Evolutionary conservation across 495 filamentous ascomycete species (phyloP).

Genomic region (Penicillium soppii): DNA sequence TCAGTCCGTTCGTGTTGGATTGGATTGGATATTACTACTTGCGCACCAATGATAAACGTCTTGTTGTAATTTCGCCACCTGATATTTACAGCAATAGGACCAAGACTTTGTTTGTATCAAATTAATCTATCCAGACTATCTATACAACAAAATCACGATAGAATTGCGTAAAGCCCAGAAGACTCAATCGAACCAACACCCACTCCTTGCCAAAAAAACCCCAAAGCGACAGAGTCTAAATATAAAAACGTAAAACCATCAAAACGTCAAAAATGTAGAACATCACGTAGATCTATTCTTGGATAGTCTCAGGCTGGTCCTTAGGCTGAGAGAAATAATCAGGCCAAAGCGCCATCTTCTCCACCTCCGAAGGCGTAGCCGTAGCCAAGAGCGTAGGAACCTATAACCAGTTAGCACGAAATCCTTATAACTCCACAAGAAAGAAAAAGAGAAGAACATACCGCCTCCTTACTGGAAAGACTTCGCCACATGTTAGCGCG

Average conservation of each 20-base stretch:
- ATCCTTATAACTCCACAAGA: neutral
- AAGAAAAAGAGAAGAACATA: constrained; percentile 17
- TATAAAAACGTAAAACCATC: neutral
- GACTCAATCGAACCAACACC: constrained; percentile 1
- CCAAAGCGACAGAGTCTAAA: neutral
- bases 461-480: constrained; percentile 57
- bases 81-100: no score
- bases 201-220: neutral
- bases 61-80: no score
- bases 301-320: constrained; percentile 28
- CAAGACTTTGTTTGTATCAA: neutral
- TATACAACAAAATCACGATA: neutral
- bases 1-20: no score
- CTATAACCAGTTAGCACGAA: constrained; percentile 14
- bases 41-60: no score
- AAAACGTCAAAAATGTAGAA: constrained; percentile 1
- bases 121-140: neutral
- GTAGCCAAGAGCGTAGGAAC: constrained; percentile 56
- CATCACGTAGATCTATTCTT: constrained; percentile 8
- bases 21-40: no score
- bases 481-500: constrained; percentile 71
- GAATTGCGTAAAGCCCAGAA: neutral
- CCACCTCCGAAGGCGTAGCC: constrained; percentile 54
- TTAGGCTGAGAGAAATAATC: constrained; percentile 52
- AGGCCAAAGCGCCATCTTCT: constrained; percentile 68